Evolutionary conservation across 257 asterid species (phyloP).

Genomic region (Verbena officinalis): DNA sequence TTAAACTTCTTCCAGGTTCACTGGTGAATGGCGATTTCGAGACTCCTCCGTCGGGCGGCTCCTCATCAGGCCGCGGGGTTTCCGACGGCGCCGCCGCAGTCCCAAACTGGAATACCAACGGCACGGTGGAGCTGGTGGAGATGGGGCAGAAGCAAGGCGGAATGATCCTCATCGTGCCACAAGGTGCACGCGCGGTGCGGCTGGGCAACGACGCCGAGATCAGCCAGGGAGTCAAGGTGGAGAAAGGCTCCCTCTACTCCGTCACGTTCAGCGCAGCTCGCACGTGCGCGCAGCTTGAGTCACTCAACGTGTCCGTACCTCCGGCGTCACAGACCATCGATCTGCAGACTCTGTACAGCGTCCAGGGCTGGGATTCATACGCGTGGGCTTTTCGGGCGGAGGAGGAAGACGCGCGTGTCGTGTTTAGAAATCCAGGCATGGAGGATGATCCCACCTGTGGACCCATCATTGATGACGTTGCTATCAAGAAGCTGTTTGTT

Average conservation of each 20-base stretch:
- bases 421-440: constrained; percentile 88
- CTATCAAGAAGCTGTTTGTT: constrained; percentile 83
- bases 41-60: constrained; percentile 79
- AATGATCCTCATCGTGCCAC: constrained; percentile 93
- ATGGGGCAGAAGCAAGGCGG: constrained; percentile 94
- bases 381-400: constrained; percentile 85
- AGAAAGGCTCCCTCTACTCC: constrained; percentile 78
- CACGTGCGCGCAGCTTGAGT: constrained; percentile 96
- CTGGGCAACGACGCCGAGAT: constrained; percentile 93
- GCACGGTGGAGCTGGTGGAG: constrained; percentile 79
- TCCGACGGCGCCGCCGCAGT: constrained; percentile 55
- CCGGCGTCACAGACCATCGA: constrained; percentile 90
- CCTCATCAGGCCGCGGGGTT: constrained; percentile 42
- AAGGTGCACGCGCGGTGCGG: constrained; percentile 75
- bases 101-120: constrained; percentile 84
- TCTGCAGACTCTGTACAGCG: constrained; percentile 85
- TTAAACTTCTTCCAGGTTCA: constrained; percentile 42
- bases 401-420: constrained; percentile 57
- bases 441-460: constrained; percentile 98
- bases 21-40: constrained; percentile 89
- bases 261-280: constrained; percentile 96
- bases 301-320: constrained; percentile 86
- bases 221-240: constrained; percentile 71
- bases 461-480: constrained; percentile 90
- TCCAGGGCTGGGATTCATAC: constrained; percentile 94